Evolutionary conservation across 2,329 filamentous ascomycete genomes (phyloP), one percentile per base, ranked within the genome.

Genomic region (Fusarium lyarnte): DNA sequence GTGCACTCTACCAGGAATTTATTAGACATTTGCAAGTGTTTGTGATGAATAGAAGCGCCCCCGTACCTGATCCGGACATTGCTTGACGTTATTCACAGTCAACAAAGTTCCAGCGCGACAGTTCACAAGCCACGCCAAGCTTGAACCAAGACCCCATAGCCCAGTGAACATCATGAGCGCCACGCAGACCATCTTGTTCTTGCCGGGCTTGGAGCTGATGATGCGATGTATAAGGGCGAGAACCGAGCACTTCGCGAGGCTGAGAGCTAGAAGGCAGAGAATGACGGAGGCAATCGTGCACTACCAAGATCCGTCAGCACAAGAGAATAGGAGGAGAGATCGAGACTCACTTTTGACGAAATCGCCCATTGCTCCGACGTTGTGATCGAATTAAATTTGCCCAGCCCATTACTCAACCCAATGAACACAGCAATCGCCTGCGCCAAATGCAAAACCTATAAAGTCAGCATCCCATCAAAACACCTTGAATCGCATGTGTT

Each of bases 191-290:
- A 25, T 8, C 25, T 54, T 72, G 8, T 63, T 76, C 14, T 41
- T 73, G 0, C 74, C 74, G 8, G 71, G 58, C 14, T 63, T 75
- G 35, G 71, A 58, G 14, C 63, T 63, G 5, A 75, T 70, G 25
- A 75, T 75, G 1, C 74, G 73, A 17, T 72, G 63, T 8, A 76
- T 55, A 6, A 75, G 74, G 12, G 74, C 74, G 36, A 75, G 74
- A 2, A 75, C 55, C 0, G 74, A 75, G 11, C 71, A 74, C 38
- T 76, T 75, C 0, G 74, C 65, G 7, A 75, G 35, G 14, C 58
- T 49, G 0, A 75, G 13, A 10, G 57, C 29, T 3, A 74, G 4
- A 21, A 74, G 53, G 27, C 27, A 58, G 3, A 75, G 61, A 2
- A 76, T 61, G 7, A 46, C 42, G 10, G 73, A 59, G 0, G 69